Evolutionary conservation across 352 stramenopile species (phyloP).

Genomic region (Phytophthora nicotianae): DNA sequence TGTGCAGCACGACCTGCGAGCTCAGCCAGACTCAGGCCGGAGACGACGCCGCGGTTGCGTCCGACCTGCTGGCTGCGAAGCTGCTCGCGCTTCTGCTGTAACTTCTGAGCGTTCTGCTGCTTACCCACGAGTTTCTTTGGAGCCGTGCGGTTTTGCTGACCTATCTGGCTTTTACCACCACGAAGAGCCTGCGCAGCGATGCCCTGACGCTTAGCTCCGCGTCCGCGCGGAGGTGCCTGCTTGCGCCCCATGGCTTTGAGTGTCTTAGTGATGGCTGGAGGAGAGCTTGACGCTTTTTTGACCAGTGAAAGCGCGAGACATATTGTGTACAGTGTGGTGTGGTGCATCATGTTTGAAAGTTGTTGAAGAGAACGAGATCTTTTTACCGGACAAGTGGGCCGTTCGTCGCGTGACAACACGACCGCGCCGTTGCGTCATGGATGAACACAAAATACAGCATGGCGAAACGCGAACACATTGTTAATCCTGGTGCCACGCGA

Average conservation of each 20-base stretch:
- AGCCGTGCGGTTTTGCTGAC: slow-evolving; percentile 26
- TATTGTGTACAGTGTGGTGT: neutral
- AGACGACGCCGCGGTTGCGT: slow-evolving; percentile 41
- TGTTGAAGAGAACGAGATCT: slow-evolving; percentile 1
- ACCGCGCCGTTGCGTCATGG: slow-evolving; percentile 4
- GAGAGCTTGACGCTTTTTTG: slow-evolving; percentile 8
- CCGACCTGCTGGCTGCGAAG: slow-evolving; percentile 56
- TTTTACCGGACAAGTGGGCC: slow-evolving; percentile 15
- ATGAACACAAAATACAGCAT: slow-evolving; percentile 1
- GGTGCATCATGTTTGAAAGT: neutral
- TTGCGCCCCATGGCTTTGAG: slow-evolving; percentile 26
- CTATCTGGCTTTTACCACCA: slow-evolving; percentile 25
- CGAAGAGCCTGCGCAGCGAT: slow-evolving; percentile 30
- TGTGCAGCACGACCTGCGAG: slow-evolving; percentile 51
- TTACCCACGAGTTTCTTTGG: slow-evolving; percentile 51
- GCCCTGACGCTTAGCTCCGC: slow-evolving; percentile 38
- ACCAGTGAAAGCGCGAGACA: slow-evolving; percentile 7
- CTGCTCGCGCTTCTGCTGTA: slow-evolving; percentile 72
- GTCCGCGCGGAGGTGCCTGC: slow-evolving; percentile 24
- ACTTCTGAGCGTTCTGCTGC: slow-evolving; percentile 49
- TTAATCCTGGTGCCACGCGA: neutral
- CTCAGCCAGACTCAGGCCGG: slow-evolving; percentile 55
- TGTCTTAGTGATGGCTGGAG: slow-evolving; percentile 24
- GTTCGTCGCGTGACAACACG: slow-evolving; percentile 16
- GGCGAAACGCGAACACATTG: no score